phyloP scores from a whole-genome alignment of 2,329 filamentous ascomycete species.

The Teratosphaeria destructans region DNA sequence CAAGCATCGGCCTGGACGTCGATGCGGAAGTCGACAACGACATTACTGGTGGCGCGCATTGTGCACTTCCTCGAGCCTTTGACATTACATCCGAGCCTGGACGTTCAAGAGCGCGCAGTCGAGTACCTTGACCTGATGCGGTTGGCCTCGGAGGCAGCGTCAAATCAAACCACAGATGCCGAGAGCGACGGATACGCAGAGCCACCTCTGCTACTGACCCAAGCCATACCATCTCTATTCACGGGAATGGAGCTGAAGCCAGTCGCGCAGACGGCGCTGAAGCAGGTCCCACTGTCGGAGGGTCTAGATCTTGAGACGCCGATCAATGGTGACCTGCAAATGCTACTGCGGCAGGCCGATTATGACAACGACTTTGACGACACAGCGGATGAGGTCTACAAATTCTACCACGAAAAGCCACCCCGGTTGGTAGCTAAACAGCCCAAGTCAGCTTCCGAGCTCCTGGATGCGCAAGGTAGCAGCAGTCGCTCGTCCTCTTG shows the following conservation, averaged over 20 bases:
- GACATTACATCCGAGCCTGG: constrained; percentile 71
- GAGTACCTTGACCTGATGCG: constrained; percentile 86
- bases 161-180: constrained; percentile 47
- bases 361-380: constrained; percentile 31
- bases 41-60: constrained; percentile 70
- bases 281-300: constrained; percentile 70
- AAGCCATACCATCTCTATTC: constrained; percentile 83
- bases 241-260: constrained; percentile 82
- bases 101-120: constrained; percentile 89
- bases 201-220: constrained; percentile 73
- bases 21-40: constrained; percentile 61
- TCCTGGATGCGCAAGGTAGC: background rate
- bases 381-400: constrained; percentile 34
- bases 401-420: constrained; percentile 36
- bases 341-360: constrained; percentile 49
- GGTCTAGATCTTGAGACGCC: constrained; percentile 69
- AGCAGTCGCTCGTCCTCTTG: constrained; percentile 29
- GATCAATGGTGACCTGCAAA: constrained; percentile 65
- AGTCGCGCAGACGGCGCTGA: constrained; percentile 71
- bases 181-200: constrained; percentile 61
- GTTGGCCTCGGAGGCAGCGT: constrained; percentile 70
- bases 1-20: constrained; percentile 58
- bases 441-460: constrained; percentile 10
- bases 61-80: constrained; percentile 73
- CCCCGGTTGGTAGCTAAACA: constrained; percentile 33